Evolutionary conservation across 2,329 filamentous ascomycete genomes (phyloP).

Genomic region (Xylaria sp.): DNA sequence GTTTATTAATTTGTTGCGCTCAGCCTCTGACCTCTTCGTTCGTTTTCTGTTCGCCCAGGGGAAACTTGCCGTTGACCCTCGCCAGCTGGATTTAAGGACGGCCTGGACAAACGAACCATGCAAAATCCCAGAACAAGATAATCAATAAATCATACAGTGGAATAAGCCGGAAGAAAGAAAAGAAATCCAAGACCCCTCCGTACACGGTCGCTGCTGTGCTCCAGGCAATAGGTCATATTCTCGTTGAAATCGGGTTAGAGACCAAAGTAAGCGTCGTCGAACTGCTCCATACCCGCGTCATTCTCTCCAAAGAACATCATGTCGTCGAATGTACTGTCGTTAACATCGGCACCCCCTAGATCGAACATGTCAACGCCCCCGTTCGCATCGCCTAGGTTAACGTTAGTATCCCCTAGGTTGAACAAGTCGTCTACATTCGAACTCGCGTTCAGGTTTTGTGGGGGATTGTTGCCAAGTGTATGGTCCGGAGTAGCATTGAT

Average conservation of each 20-base stretch:
- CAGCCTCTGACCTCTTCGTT: neutral
- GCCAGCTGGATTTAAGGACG: neutral
- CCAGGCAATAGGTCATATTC: neutral
- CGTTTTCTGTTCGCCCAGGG: neutral
- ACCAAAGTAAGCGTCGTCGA: slow-evolving; percentile 61
- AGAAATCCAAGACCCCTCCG: neutral
- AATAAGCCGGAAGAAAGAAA: neutral
- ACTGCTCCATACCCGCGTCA: slow-evolving; percentile 59
- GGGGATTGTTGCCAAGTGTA: slow-evolving; percentile 19
- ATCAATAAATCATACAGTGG: neutral
- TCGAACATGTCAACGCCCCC: slow-evolving; percentile 53
- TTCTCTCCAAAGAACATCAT: slow-evolving; percentile 59
- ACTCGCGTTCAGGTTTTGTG: slow-evolving; percentile 17
- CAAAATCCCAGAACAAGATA: neutral
- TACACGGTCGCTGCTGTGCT: neutral
- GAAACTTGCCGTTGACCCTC: neutral
- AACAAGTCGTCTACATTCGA: slow-evolving; percentile 60
- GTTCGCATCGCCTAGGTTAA: slow-evolving; percentile 55
- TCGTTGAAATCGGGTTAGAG: slow-evolving; percentile 40
- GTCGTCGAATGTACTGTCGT: slow-evolving; percentile 62
- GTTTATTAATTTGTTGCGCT: neutral
- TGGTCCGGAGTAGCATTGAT: slow-evolving; percentile 29
- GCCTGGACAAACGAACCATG: neutral
- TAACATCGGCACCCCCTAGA: slow-evolving; percentile 52
- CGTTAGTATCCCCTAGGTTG: slow-evolving; percentile 53